A percentile compares a stretch with the other conserved stretches of the same genome.
These are phyloP conservation scores for Przewalskia tangutica DNA, from an alignment of 257 asterid species.

Conservation along the genomic window DNA sequence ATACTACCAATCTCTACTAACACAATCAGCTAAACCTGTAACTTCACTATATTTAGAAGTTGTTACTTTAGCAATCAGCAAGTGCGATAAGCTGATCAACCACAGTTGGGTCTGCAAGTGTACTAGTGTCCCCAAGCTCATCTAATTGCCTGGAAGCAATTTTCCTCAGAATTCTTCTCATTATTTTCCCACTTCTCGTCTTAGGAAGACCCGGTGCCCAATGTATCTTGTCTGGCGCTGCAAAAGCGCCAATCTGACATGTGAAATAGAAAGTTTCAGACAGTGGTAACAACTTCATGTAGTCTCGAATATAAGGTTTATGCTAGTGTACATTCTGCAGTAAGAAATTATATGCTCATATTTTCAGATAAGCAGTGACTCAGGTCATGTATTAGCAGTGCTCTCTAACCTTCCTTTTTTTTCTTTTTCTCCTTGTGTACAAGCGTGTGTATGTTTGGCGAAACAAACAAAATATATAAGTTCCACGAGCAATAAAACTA, in stretches of 20 bases:
- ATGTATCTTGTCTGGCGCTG: constrained; percentile 86
- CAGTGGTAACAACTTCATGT: neutral
- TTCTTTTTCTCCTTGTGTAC: neutral
- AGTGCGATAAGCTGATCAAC: constrained; percentile 83
- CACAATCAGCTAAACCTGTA: neutral
- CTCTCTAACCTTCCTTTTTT: neutral
- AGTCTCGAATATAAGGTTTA: neutral
- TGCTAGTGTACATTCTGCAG: neutral
- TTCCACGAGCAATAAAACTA: neutral
- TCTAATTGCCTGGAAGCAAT: constrained; percentile 85
- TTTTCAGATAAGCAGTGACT: neutral
- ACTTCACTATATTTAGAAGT: neutral
- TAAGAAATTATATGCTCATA: neutral
- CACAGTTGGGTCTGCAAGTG: constrained; percentile 91
- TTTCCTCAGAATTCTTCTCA: constrained; percentile 88
- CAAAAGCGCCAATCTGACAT: constrained; percentile 88
- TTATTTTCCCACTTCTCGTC: constrained; percentile 98
- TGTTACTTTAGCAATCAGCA: constrained; percentile 39
- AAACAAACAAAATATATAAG: neutral
- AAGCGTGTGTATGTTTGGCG: neutral
- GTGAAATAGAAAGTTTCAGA: neutral
- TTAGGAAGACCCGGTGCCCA: constrained; percentile 99
- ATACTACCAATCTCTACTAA: neutral
- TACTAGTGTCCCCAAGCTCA: constrained; percentile 93
- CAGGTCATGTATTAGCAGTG: neutral